phyloP scores from a whole-genome alignment of 2,329 filamentous ascomycete species.

The Fusarium devonianum region DNA sequence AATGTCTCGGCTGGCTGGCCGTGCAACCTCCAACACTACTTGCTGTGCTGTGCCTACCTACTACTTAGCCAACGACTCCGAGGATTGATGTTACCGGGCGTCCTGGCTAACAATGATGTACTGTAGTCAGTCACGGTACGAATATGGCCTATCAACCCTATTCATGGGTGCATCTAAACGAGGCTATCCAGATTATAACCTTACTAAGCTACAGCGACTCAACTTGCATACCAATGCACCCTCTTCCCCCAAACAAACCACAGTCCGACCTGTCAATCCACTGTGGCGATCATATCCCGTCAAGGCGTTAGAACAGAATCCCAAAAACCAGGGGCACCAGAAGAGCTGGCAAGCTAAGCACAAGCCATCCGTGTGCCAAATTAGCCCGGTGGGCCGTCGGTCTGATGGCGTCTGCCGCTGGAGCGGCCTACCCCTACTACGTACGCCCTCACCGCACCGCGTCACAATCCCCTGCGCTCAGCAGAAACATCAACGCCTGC shows the following conservation, averaged over 20 bases:
- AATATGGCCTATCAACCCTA: background rate
- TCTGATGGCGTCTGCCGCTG: slow-evolving; percentile 29
- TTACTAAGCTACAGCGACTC: slow-evolving; percentile 10
- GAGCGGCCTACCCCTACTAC: slow-evolving; percentile 20
- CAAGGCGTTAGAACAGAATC: slow-evolving; percentile 31
- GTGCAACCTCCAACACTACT: too few relatives aligned
- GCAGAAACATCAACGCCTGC: slow-evolving; percentile 38
- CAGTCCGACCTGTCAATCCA: slow-evolving; percentile 17
- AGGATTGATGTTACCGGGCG: slow-evolving; percentile 1
- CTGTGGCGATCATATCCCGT: slow-evolving; percentile 25
- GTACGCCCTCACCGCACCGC: background rate
- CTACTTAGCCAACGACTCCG: slow-evolving; percentile 7
- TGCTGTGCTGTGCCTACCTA: too few relatives aligned
- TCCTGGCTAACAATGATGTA: background rate
- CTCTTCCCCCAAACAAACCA: slow-evolving; percentile 8
- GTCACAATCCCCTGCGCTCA: too few relatives aligned
- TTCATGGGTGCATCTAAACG: background rate
- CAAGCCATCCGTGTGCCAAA: slow-evolving; percentile 43
- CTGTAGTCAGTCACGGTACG: too few relatives aligned
- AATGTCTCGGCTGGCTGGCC: slow-evolving; percentile 28
- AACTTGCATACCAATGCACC: slow-evolving; percentile 3
- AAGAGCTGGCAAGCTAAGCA: slow-evolving; percentile 34
- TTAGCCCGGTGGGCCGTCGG: slow-evolving; percentile 26
- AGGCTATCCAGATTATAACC: background rate
- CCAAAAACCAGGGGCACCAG: slow-evolving; percentile 32